Base-by-base conservation (phyloP, 345 rosid species). In the Pistacia vera region DNA sequence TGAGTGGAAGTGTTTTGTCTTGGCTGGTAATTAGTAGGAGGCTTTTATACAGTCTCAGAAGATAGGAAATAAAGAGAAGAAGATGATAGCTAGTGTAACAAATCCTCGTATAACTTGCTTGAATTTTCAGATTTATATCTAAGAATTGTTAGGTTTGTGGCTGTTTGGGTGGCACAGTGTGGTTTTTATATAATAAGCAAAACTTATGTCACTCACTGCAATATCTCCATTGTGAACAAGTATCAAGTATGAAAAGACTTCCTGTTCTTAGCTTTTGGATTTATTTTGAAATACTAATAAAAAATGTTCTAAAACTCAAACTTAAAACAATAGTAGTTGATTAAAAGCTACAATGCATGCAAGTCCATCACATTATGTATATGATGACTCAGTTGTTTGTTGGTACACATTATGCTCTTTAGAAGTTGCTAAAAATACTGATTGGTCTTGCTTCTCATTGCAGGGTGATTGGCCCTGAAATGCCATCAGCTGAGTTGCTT, bases 401-500 rank as follows among this genome's bases (percentile, higher is more conserved):
- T 75, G 61, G 49, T 41, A 14, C 35, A 20, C 64, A 67, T 6
- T 60, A 44, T 48, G 22, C 38, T 76, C 61, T 71, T 11, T 6
- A 55, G 33, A 28, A 72, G 35, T 9, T 56, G 20, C 58, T 77
- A 8, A 35, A 13, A 59, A 38, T 20, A 62, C 76, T 69, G 68
- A 52, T 54, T 60, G 48, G 36, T 18, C 69, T 51, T 72, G 49
- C 57, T 73, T 83, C 62, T 78, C 12, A 8, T 64, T 85, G 78
- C 80, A 93, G 99, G 88, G 77, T 85, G 82, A 88, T 95, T 78
- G 99, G 98, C 73, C 98, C 97, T 74, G 96, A 82, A 81, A 95
- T 93, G 93, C 99, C 97, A 48, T 93, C 98, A 28, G 97, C 98
- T 62, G 93, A 92, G 84, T 77, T 95, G 76, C 91, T 95, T 75